Conservation (phyloP, 2,329 filamentous ascomycete species). For the Tolypocladium ophioglossoides region DNA sequence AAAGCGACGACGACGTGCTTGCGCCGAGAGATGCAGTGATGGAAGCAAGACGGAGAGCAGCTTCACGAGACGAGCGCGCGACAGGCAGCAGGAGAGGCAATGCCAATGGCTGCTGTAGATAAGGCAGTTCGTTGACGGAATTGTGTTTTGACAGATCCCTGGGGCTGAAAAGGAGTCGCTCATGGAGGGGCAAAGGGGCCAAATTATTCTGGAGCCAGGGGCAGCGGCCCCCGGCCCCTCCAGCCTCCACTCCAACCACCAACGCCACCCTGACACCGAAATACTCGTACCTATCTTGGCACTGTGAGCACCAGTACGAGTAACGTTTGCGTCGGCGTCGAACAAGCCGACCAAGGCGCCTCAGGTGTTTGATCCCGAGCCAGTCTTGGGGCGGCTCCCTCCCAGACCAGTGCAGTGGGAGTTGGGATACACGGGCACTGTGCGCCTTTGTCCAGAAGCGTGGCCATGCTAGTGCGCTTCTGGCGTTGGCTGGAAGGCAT, state of each 20-base stretch:
- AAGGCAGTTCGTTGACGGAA: constrained; percentile 8
- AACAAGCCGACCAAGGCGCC: too few relatives aligned
- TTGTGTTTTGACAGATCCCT: constrained; percentile 2
- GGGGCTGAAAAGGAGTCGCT: constrained; percentile 20
- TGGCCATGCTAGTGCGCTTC: not conserved
- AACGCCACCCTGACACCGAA: not conserved
- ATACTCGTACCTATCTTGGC: too few relatives aligned
- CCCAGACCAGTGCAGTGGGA: not conserved
- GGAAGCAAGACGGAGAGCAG: not conserved
- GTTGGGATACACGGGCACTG: not conserved
- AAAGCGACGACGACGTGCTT: not conserved
- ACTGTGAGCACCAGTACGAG: not conserved
- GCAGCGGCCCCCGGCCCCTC: constrained; percentile 3
- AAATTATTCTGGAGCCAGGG: constrained; percentile 25
- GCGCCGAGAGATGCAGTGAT: not conserved
- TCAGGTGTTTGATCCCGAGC: not conserved
- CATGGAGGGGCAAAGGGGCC: constrained; percentile 24
- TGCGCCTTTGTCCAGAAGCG: not conserved
- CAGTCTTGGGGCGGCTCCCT: too few relatives aligned
- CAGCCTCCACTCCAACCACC: not conserved
- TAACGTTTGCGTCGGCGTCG: not conserved
- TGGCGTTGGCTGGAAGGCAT: not conserved
- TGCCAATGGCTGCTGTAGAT: constrained; percentile 17
- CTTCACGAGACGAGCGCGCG: constrained; percentile 9
- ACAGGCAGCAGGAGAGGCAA: constrained; percentile 12